These are phyloP conservation scores for Botryococcus braunii DNA, from an alignment of 163 green algal genomes.

Conservation along the genomic window DNA sequence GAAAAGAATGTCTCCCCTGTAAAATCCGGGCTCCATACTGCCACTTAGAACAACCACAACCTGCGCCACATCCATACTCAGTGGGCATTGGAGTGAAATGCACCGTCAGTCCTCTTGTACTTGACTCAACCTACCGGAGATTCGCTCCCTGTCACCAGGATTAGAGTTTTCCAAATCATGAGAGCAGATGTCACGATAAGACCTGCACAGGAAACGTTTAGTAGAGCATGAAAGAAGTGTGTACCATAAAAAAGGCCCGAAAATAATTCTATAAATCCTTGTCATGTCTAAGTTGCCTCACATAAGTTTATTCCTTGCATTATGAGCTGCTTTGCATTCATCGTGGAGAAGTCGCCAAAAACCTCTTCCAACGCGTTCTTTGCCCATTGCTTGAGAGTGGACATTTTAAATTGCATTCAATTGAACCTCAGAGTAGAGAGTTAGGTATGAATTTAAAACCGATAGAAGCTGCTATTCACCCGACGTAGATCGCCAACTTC, in stretches of 20 bases:
- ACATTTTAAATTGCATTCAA: no score
- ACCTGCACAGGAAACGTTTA: constrained; percentile 34
- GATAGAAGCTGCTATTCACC: no score
- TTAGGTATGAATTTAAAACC: no score
- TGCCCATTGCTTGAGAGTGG: no score
- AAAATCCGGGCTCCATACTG: constrained; percentile 96
- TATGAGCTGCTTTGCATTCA: constrained; percentile 59
- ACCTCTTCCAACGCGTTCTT: no score
- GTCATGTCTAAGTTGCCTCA: constrained; percentile 12
- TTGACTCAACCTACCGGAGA: constrained; percentile 61
- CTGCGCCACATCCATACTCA: constrained; percentile 25
- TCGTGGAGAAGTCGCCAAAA: no score
- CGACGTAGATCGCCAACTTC: no score
- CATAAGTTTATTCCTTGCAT: constrained; percentile 66
- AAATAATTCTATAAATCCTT: not conserved
- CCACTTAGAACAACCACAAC: constrained; percentile 95
- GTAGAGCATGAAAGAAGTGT: not conserved
- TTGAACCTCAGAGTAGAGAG: no score
- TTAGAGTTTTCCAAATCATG: constrained; percentile 96
- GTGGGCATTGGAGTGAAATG: not conserved
- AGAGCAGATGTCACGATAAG: constrained; percentile 92
- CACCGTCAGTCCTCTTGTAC: not conserved
- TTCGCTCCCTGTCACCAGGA: constrained; percentile 84
- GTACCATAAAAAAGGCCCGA: not conserved
- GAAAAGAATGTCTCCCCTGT: constrained; percentile 95